A percentile compares a stretch with the other conserved stretches of the same genome.
phyloP scores from a whole-genome alignment of 2,329 filamentous ascomycete genomes.

The Cercospora sp. region DNA sequence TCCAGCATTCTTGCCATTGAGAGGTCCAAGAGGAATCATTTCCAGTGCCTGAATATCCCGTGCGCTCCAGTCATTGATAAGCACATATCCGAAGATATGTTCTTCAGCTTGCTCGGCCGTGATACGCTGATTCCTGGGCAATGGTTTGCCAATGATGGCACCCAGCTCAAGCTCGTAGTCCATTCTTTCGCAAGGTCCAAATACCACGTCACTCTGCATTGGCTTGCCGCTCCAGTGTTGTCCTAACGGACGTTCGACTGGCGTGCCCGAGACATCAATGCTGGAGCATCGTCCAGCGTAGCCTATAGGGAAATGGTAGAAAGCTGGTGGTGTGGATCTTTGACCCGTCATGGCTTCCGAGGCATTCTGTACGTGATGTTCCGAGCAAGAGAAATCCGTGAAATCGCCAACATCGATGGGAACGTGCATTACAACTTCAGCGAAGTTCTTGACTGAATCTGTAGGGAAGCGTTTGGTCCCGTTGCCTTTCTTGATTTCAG shows the following conservation, averaged over 20 bases:
- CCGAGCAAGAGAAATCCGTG: conserved; percentile 58
- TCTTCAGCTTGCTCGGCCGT: conserved; percentile 47
- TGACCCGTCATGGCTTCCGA: conserved; percentile 45
- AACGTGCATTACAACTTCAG: conserved; percentile 53
- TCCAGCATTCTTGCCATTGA: conserved; percentile 62
- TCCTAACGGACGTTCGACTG: conserved; percentile 52
- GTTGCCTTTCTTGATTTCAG: conserved; percentile 32
- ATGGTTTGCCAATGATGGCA: conserved; percentile 45
- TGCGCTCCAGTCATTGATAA: conserved; percentile 64
- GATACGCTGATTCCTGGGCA: conserved; percentile 41
- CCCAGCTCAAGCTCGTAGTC: conserved; percentile 55
- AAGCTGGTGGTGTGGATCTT: conserved; percentile 47
- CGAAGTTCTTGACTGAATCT: conserved; percentile 41
- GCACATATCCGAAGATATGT: conserved; percentile 61
- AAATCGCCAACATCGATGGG: conserved; percentile 59
- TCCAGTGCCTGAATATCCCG: conserved; percentile 64
- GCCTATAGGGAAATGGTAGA: conserved; percentile 52
- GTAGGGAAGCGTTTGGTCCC: conserved; percentile 30
- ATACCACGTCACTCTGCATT: conserved; percentile 54
- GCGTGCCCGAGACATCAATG: conserved; percentile 53
- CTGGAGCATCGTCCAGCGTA: conserved; percentile 59
- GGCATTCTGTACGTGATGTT: conserved; percentile 55
- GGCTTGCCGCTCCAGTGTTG: conserved; percentile 44
- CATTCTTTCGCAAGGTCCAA: conserved; percentile 43
- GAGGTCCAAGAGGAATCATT: conserved; percentile 61